phyloP scores from a whole-genome alignment of 169 alveolate genomes.

The Theileria sp. region DNA sequence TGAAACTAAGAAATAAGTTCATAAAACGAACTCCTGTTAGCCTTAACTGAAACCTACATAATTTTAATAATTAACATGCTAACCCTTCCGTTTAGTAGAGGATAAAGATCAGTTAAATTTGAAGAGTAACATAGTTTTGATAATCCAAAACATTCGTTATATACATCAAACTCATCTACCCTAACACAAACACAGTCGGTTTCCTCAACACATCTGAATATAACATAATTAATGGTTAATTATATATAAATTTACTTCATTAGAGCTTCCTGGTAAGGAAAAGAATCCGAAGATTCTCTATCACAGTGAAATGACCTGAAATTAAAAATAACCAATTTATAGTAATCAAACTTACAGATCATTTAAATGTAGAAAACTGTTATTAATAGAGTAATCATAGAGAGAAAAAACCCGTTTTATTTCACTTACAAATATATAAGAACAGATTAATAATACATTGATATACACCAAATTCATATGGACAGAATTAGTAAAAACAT shows the following conservation, averaged over 20 bases:
- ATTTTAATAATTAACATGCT: neutral
- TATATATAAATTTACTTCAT: conserved; percentile 8
- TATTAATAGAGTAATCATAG: conserved; percentile 26
- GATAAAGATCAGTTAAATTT: conserved; percentile 3
- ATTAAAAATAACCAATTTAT: neutral
- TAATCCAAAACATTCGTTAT: conserved; percentile 30
- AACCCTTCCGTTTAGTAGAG: conserved; percentile 42
- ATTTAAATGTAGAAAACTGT: conserved; percentile 46
- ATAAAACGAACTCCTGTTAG: conserved; percentile 31
- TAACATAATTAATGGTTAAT: neutral
- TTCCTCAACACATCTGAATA: conserved; percentile 48
- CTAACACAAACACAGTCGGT: conserved; percentile 40
- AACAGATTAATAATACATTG: neutral
- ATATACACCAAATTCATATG: neutral
- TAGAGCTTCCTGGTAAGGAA: conserved; percentile 53
- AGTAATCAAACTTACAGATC: conserved; percentile 42
- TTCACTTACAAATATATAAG: conserved; percentile 1
- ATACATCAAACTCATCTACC: conserved; percentile 54
- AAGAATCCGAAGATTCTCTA: conserved; percentile 2
- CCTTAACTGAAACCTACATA: conserved; percentile 49
- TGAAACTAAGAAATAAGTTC: neutral
- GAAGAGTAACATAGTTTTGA: conserved; percentile 53
- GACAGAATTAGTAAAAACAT: neutral
- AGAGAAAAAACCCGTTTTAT: neutral
- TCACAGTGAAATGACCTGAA: conserved; percentile 43